Percentiles rank a stretch among this genome's conserved stretches.
phyloP scores from a whole-genome alignment of 1,284 basidiomycete genomes.

The Pterula multifida region DNA sequence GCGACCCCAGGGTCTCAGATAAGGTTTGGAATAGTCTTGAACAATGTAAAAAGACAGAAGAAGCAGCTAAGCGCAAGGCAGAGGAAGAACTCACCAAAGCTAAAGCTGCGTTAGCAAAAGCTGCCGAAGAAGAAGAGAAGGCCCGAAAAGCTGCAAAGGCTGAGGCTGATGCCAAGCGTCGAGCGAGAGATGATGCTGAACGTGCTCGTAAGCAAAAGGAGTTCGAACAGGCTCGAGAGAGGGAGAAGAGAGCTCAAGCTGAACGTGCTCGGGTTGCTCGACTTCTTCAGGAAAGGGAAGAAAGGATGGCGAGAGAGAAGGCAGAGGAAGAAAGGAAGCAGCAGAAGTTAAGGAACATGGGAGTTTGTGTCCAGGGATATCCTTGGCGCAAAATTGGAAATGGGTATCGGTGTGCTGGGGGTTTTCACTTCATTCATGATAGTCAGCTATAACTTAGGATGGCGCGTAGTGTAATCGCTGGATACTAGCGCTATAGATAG shows the following conservation, averaged over 20 bases:
- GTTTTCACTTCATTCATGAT: conserved; percentile 7
- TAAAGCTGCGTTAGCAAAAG: not conserved
- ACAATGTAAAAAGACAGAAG: conserved; percentile 1
- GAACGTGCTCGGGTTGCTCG: conserved; percentile 9
- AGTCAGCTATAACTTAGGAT: not conserved
- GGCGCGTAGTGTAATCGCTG: no score
- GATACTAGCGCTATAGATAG: no score
- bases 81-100: conserved; percentile 2
- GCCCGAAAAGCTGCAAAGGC: not conserved
- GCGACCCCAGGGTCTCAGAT: conserved; percentile 5
- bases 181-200: conserved; percentile 9
- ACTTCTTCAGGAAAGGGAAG: conserved; percentile 6
- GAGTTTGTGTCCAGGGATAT: conserved; percentile 12
- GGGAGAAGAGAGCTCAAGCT: conserved; percentile 9
- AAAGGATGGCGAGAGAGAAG: conserved; percentile 8
- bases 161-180: not conserved
- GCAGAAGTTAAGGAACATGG: conserved; percentile 11
- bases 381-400: conserved; percentile 11
- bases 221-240: conserved; percentile 6
- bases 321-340: conserved; percentile 7
- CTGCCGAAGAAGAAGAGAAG: conserved; percentile 1
- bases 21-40: conserved; percentile 7
- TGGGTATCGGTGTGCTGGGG: conserved; percentile 13
- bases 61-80: not conserved
- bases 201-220: conserved; percentile 13